Evolutionary conservation across 495 filamentous ascomycete species (phyloP).

Genomic region (Penicillium silybi): DNA sequence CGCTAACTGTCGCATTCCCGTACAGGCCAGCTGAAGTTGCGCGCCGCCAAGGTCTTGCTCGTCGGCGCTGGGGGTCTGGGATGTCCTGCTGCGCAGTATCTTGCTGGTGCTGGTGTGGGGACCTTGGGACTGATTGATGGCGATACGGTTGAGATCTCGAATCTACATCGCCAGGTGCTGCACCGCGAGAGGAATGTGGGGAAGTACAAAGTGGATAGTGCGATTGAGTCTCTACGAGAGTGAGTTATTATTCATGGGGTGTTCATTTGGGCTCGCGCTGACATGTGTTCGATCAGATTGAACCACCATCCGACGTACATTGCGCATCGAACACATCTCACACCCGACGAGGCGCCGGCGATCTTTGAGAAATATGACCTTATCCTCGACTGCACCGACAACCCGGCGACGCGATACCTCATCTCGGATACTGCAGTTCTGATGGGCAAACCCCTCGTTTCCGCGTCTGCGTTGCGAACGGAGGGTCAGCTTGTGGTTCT

Average conservation of each 20-base stretch:
- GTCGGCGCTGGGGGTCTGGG: conserved; percentile 92
- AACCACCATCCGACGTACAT: conserved; percentile 67
- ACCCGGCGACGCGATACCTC: conserved; percentile 84
- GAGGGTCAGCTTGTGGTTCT: conserved; percentile 90
- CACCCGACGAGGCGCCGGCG: conserved; percentile 57
- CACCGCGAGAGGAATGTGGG: conserved; percentile 69
- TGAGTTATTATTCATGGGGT: conserved; percentile 30
- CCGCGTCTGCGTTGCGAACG: conserved; percentile 78
- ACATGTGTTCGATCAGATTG: conserved; percentile 35
- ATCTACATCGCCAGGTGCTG: conserved; percentile 88
- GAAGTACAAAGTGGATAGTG: conserved; percentile 77
- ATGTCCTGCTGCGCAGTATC: conserved; percentile 85
- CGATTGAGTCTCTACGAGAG: conserved; percentile 61
- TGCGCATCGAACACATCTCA: conserved; percentile 57
- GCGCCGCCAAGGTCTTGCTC: conserved; percentile 66
- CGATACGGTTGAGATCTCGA: conserved; percentile 82
- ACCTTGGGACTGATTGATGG: conserved; percentile 82
- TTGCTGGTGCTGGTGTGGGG: conserved; percentile 83
- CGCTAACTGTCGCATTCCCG: background rate
- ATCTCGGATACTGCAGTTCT: conserved; percentile 88
- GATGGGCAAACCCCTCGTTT: conserved; percentile 73
- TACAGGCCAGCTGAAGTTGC: conserved; percentile 74
- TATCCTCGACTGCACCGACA: conserved; percentile 92
- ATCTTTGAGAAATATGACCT: conserved; percentile 71
- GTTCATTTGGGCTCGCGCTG: background rate